Conservation (phyloP, 768 basidiomycete species). For the Auriscalpium orientale region DNA sequence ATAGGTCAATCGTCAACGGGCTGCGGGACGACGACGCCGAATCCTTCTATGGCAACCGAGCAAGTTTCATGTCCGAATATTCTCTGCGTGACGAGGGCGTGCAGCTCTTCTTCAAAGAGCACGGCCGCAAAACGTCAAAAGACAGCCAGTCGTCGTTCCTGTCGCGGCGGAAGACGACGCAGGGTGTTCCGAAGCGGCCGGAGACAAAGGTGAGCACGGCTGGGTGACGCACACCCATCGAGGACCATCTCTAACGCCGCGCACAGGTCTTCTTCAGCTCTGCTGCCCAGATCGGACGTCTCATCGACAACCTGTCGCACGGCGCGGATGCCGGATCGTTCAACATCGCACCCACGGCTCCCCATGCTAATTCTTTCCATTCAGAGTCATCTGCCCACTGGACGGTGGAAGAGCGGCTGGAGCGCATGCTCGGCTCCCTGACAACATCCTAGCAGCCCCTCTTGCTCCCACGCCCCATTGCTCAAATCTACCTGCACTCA, state of each 20-base stretch:
- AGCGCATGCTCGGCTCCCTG: constrained; percentile 53
- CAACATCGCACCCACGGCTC: constrained; percentile 53
- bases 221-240: not conserved
- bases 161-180: constrained; percentile 49
- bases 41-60: constrained; percentile 56
- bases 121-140: constrained; percentile 57
- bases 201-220: constrained; percentile 67
- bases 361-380: constrained; percentile 24
- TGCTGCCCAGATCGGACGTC: constrained; percentile 69
- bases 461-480: not conserved
- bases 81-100: constrained; percentile 52
- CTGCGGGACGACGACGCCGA: constrained; percentile 72
- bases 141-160: constrained; percentile 52
- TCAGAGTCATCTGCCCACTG: constrained; percentile 55
- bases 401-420: constrained; percentile 71
- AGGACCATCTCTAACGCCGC: not conserved
- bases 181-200: constrained; percentile 50
- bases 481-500: constrained; percentile 3
- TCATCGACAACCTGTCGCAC: constrained; percentile 78
- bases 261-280: constrained; percentile 67
- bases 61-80: constrained; percentile 71
- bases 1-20: constrained; percentile 78
- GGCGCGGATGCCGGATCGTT: constrained; percentile 79
- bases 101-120: constrained; percentile 73
- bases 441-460: constrained; percentile 22